Evolutionary conservation across 495 filamentous ascomycete genomes (phyloP).

Genomic region (Hamigera avellanea): DNA sequence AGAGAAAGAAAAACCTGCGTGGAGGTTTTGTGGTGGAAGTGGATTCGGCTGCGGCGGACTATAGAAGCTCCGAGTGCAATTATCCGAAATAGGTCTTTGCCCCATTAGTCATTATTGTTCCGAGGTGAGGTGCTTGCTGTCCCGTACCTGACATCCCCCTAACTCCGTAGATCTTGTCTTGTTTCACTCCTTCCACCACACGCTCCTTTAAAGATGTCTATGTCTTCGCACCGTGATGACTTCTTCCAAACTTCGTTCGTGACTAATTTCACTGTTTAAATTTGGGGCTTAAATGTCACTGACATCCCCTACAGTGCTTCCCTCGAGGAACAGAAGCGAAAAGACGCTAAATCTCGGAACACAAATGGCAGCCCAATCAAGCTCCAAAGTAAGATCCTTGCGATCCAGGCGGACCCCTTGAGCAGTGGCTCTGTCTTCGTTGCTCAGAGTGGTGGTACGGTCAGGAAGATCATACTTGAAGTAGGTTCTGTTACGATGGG

Average conservation of each 20-base stretch:
- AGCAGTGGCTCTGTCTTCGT: conserved; percentile 54
- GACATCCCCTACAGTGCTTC: conserved; percentile 43
- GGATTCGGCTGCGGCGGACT: conserved; percentile 25
- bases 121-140: conserved; percentile 2
- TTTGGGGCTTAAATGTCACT: conserved; percentile 3
- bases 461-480: conserved; percentile 60
- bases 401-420: conserved; percentile 55
- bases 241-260: conserved; percentile 88
- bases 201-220: conserved; percentile 54
- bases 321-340: conserved; percentile 58
- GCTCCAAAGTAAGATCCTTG: conserved; percentile 77
- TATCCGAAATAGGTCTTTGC: conserved; percentile 5
- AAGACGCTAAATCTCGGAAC: conserved; percentile 71
- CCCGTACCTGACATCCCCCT: no score
- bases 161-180: no score
- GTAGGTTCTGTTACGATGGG: conserved; percentile 43
- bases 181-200: not conserved
- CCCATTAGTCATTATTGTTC: not conserved
- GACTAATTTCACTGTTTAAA: conserved; percentile 3
- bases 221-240: conserved; percentile 52
- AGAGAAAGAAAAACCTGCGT: conserved; percentile 13
- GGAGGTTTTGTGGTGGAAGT: conserved; percentile 23
- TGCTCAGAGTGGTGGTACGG: conserved; percentile 71
- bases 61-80: conserved; percentile 27
- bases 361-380: conserved; percentile 69